Evolutionary conservation across 306 rosid genomes (phyloP), one percentile per base, ranked within the genome.

Genomic region (Quercus alba): DNA sequence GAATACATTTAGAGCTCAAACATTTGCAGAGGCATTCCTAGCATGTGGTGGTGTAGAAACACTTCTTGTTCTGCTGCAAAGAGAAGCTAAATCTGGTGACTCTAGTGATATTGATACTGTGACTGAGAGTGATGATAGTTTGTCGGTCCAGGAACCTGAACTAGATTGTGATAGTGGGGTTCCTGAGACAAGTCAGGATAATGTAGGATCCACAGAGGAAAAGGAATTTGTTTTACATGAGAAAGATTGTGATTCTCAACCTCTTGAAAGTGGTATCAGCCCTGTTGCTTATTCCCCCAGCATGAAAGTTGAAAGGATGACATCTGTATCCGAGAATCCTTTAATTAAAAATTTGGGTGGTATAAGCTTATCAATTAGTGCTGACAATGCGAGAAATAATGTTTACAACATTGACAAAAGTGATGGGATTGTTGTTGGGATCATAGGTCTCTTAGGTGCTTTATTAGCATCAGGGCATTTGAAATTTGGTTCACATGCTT

Each of bases 381-480:
- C 98, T 62, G 97, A 95, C 80, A 95, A 87, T 85, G 99, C 98
- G 10, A 90, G 99, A 78, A 95, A 93, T 84, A 95, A 95, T 84
- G 97, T 95, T 85, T 95, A 91, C 84, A 95, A 95, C 86, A 81
- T 87, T 52, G 97, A 95, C 86, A 88, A 87, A 81, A 86, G 91
- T 85, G 99, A 95, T 84, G 98, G 94, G 73, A 88, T 95, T 86
- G 94, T 93, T 85, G 94, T 85, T 75, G 90, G 98, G 80, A 88
- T 95, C 85, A 89, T 95, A 23, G 87, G 91, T 78, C 86, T 95
- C 59, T 81, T 93, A 77, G 99, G 99, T 73, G 96, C 97, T 82
- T 81, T 95, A 80, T 92, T 91, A 72, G 90, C 94, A 81, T 93
- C 91, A 73, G 99, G 98, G 83, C 88, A 93, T 86, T 81, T 95